These are phyloP conservation scores for Mrakia gelida DNA, from an alignment of 768 basidiomycete genomes.

Conservation along the genomic window DNA sequence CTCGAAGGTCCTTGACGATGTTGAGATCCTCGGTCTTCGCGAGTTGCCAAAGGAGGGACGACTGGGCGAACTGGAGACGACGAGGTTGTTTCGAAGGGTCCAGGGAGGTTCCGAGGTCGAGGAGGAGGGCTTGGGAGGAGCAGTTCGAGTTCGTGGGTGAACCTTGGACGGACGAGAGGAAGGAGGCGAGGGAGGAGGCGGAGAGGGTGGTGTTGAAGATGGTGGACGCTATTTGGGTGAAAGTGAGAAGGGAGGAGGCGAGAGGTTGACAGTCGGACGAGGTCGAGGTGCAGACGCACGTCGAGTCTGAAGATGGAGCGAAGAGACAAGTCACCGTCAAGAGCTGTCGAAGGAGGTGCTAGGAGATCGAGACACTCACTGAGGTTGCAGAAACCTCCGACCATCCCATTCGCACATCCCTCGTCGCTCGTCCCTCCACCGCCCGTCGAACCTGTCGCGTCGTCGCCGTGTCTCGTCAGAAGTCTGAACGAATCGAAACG, in stretches of 20 bases:
- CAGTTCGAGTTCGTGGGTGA: neutral
- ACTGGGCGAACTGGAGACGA: neutral
- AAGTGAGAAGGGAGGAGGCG: neutral
- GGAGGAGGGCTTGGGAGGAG: conserved; percentile 7
- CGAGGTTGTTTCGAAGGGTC: neutral
- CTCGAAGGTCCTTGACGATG: neutral
- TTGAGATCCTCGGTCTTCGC: neutral
- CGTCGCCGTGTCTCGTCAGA: neutral
- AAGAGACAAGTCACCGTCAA: neutral
- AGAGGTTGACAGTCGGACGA: conserved; percentile 3
- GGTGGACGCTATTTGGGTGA: neutral
- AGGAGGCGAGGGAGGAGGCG: neutral
- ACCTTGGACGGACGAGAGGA: neutral
- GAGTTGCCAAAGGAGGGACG: conserved; percentile 11
- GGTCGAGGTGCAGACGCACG: conserved; percentile 12
- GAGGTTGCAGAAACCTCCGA: neutral
- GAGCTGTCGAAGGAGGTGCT: neutral
- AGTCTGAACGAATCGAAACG: neutral
- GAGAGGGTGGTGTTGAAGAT: conserved; percentile 12
- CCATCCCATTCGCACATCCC: neutral
- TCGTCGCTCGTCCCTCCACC: neutral
- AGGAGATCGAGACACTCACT: neutral
- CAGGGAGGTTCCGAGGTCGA: neutral
- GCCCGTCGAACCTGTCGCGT: neutral
- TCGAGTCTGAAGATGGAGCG: neutral